These are phyloP conservation scores for Artemisia tridentata DNA, from an alignment of 129 eudicot species.

Conservation along the genomic window DNA sequence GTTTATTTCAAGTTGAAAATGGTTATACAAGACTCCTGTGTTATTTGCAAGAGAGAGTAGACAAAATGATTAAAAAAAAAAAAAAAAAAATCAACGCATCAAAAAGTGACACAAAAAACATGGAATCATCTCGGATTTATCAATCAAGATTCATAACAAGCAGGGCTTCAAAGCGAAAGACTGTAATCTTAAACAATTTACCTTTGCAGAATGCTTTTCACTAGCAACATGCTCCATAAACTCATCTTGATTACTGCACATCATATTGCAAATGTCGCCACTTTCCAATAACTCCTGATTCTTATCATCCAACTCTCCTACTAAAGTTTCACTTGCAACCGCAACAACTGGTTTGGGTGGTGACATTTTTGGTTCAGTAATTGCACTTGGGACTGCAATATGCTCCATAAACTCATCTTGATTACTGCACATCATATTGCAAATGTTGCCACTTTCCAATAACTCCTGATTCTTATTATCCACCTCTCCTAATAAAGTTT, in stretches of 20 bases:
- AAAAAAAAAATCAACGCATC: neutral
- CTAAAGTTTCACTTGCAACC: constrained; percentile 12
- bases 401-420: constrained; percentile 36
- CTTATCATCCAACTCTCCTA: constrained; percentile 33
- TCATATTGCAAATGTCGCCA: constrained; percentile 44
- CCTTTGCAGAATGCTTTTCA: constrained; percentile 46
- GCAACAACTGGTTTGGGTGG: constrained; percentile 8
- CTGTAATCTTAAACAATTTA: neutral
- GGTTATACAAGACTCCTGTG: neutral
- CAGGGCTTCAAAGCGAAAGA: neutral
- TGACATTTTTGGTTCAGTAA: constrained; percentile 12
- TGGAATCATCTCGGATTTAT: neutral
- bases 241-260: constrained; percentile 38
- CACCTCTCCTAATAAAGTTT: constrained; percentile 19
- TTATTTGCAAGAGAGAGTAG: neutral
- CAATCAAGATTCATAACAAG: neutral
- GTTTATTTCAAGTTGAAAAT: neutral
- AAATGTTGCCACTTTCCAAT: constrained; percentile 36
- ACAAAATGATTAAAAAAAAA: neutral
- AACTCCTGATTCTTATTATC: constrained; percentile 35
- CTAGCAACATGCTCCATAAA: constrained; percentile 37
- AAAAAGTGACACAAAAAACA: neutral
- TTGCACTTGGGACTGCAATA: neutral
- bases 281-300: constrained; percentile 31
- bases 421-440: constrained; percentile 43